Conservation (phyloP, 129 eudicot species). For the Tagetes patula region DNA sequence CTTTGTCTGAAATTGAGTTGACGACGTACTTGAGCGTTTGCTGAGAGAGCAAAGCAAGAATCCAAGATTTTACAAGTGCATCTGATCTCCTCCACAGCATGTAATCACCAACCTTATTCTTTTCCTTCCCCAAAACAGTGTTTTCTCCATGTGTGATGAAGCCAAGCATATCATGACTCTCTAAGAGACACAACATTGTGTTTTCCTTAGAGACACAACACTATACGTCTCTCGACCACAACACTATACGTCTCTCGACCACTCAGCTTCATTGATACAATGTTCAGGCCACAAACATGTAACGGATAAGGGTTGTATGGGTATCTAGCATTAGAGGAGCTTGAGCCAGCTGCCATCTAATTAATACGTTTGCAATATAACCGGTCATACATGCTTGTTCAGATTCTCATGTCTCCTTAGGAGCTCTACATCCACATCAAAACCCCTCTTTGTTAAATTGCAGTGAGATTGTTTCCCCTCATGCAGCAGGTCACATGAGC, state of each 20-base stretch:
- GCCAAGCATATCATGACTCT: constrained; percentile 11
- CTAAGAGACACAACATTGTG: background rate
- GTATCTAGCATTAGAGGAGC: too few species aligned
- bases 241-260: too few species aligned
- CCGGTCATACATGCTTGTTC: constrained; percentile 33
- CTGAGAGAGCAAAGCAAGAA: background rate
- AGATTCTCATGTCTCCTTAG: constrained; percentile 34
- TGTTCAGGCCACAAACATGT: too few species aligned
- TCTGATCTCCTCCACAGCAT: background rate
- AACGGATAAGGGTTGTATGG: too few species aligned
- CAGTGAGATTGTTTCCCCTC: constrained; percentile 49
- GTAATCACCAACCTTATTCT: background rate
- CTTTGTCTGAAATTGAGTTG: background rate
- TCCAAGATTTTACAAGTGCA: constrained; percentile 8
- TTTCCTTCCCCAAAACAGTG: too few species aligned
- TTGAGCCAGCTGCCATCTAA: too few species aligned
- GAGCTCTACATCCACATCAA: constrained; percentile 46
- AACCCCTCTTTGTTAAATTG: constrained; percentile 37
- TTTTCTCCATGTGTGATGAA: background rate
- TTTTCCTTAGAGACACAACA: background rate
- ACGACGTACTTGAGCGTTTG: background rate
- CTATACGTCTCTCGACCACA: too few species aligned
- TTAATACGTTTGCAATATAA: too few species aligned
- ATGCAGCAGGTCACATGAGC: constrained; percentile 36
- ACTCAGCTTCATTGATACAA: too few species aligned